phyloP scores from a whole-genome alignment of 2,329 filamentous ascomycete species.

The Epichloe festucae region DNA sequence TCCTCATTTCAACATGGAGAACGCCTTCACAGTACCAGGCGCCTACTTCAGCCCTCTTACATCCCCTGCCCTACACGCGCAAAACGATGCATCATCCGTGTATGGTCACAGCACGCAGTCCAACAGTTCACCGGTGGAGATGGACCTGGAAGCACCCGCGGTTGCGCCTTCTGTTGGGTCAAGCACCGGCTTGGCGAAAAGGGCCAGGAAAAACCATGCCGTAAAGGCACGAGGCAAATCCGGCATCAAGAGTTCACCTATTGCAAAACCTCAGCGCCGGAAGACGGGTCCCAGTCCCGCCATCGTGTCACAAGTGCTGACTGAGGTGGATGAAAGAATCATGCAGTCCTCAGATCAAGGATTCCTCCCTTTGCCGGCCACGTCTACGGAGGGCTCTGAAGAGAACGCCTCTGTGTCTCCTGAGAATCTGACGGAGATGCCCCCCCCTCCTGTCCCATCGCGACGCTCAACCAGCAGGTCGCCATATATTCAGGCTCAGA shows the following conservation, averaged over 20 bases:
- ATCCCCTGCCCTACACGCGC: conserved; percentile 66
- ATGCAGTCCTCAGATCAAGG: conserved; percentile 20
- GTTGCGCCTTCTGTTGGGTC: conserved; percentile 21
- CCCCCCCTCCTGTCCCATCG: conserved; percentile 55
- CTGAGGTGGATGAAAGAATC: conserved; percentile 34
- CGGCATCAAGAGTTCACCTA: conserved; percentile 56
- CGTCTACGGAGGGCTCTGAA: conserved; percentile 42
- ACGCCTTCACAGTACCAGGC: conserved; percentile 48
- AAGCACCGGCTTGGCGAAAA: conserved; percentile 37
- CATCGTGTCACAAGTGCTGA: conserved; percentile 42
- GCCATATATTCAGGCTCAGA: conserved; percentile 50
- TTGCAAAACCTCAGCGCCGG: conserved; percentile 52
- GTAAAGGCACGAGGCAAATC: conserved; percentile 38
- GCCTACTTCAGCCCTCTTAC: conserved; percentile 76
- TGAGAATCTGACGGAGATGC: conserved; percentile 52
- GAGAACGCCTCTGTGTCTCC: conserved; percentile 54
- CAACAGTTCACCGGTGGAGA: conserved; percentile 43
- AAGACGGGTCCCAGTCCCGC: conserved; percentile 39
- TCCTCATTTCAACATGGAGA: conserved; percentile 49
- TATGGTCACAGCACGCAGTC: conserved; percentile 33
- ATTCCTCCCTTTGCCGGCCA: conserved; percentile 25
- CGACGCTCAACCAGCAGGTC: conserved; percentile 53
- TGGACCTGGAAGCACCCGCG: conserved; percentile 36
- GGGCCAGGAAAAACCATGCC: conserved; percentile 37
- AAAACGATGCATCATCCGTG: conserved; percentile 38